phyloP scores from a whole-genome alignment of 805 yeast species.

The Danielozyma ontarioensis region DNA sequence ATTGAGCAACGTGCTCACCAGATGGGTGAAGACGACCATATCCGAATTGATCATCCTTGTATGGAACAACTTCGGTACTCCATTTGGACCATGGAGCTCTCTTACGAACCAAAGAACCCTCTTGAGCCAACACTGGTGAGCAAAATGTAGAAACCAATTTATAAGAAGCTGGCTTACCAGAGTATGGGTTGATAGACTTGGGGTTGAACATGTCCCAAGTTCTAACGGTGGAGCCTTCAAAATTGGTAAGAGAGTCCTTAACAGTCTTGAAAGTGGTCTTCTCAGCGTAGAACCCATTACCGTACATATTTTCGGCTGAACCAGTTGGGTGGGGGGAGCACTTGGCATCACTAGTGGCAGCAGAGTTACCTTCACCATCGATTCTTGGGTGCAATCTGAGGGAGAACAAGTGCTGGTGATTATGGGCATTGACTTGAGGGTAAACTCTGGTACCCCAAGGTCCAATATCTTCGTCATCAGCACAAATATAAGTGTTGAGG shows the following conservation, averaged over 20 bases:
- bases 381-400: slow-evolving; percentile 75
- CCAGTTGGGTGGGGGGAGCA: slow-evolving; percentile 59
- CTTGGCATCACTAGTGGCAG: slow-evolving; percentile 60
- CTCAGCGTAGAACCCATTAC: slow-evolving; percentile 69
- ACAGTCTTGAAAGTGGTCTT: slow-evolving; percentile 66
- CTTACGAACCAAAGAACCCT: slow-evolving; percentile 68
- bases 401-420: slow-evolving; percentile 80
- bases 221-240: slow-evolving; percentile 58
- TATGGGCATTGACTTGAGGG: slow-evolving; percentile 79
- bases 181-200: slow-evolving; percentile 55
- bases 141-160: slow-evolving; percentile 73
- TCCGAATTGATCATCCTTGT: slow-evolving; percentile 46
- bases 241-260: slow-evolving; percentile 58
- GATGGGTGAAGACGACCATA: slow-evolving; percentile 72
- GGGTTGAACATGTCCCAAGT: slow-evolving; percentile 80
- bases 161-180: slow-evolving; percentile 72
- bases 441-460: slow-evolving; percentile 81
- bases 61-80: slow-evolving; percentile 65
- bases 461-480: slow-evolving; percentile 59
- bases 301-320: slow-evolving; percentile 66
- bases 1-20: slow-evolving; percentile 72
- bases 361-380: slow-evolving; percentile 76
- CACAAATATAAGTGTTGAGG: slow-evolving; percentile 64
- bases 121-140: slow-evolving; percentile 68
- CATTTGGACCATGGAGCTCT: slow-evolving; percentile 80